Base-by-base conservation (phyloP, 1,139 yeast genomes). In the Candida sp. region DNA sequence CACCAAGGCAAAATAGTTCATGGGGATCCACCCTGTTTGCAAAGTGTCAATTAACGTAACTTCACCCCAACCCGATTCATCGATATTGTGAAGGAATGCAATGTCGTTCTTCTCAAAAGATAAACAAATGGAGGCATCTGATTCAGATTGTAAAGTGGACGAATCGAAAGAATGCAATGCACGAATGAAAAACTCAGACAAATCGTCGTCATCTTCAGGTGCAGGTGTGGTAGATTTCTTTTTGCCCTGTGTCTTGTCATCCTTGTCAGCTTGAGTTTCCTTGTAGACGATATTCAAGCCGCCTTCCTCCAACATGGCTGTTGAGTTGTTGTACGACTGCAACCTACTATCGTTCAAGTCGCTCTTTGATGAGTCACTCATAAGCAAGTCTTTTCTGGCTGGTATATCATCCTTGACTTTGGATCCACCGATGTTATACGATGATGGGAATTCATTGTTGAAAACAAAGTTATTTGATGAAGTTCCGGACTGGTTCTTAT, bases 51-150 rank as follows among this genome's bases (percentile, higher is more conserved):
- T 67, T 46, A 90, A 68, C 0, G 98, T 92, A 3, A 93, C 98
- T 68, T 94, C 98, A 53, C 97, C 98, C 99, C 99, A 94, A 2
- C 98, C 99, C 17, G 97, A 88, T 49, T 89, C 86, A 67, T 94
- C 98, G 31, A 92, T 84, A 7, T 93, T 84, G 66, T 93, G 97
- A 6, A 94, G 89, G 65, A 91, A 88, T 0, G 94, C 96, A 52
- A 91, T 73, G 61, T 92, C 98, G 55, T 86, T 84, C 60, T 84
- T 87, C 30, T 83, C 84, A 66, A 94, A 93, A 0, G 96, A 86
- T 30, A 94, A 76, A 67, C 98, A 94, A 40, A 91, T 88, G 1
- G 92, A 83, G 2, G 89, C 81, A 56, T 85, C 96, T 56, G 83
- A 82, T 52, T 80, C 81, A 23, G 86, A 75, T 60, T 86, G 86